These are phyloP conservation scores for Sporothrix variecibatus DNA, from an alignment of 2,329 filamentous ascomycete species.

Conservation along the genomic window DNA sequence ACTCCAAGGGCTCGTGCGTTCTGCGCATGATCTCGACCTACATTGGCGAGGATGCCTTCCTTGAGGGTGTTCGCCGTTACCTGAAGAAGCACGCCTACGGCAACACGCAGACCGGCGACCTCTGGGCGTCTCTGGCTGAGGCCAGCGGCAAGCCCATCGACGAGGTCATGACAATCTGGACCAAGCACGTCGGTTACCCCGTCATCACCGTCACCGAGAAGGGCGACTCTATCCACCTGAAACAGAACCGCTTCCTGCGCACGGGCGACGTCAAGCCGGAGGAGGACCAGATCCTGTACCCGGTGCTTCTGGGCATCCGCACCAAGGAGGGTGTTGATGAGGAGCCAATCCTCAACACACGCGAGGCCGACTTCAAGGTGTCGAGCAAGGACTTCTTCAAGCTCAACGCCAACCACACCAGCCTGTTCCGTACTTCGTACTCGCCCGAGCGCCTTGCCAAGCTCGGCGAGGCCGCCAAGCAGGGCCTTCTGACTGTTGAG, in stretches of 20 bases:
- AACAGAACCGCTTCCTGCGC: constrained; percentile 92
- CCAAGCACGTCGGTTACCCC: constrained; percentile 91
- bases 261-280: constrained; percentile 93
- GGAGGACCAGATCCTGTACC: constrained; percentile 85
- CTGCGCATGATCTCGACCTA: constrained; percentile 97
- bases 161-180: constrained; percentile 93
- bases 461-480: constrained; percentile 81
- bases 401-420: constrained; percentile 91
- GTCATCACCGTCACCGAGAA: constrained; percentile 85
- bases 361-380: constrained; percentile 77
- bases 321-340: constrained; percentile 83
- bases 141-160: constrained; percentile 90
- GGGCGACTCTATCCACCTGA: constrained; percentile 73
- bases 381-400: constrained; percentile 89
- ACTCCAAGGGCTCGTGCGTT: constrained; percentile 94
- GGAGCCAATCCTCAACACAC: constrained; percentile 66
- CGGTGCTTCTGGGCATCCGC: constrained; percentile 83
- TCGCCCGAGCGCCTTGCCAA: constrained; percentile 79
- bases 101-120: constrained; percentile 86
- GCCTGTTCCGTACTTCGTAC: constrained; percentile 90
- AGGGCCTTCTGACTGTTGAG: constrained; percentile 78
- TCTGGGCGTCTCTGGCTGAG: constrained; percentile 84
- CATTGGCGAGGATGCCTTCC: constrained; percentile 86
- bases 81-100: constrained; percentile 96
- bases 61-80: constrained; percentile 87